These are phyloP conservation scores for Phytophthora ohioensis DNA, from an alignment of 352 stramenopile genomes.

Conservation along the genomic window DNA sequence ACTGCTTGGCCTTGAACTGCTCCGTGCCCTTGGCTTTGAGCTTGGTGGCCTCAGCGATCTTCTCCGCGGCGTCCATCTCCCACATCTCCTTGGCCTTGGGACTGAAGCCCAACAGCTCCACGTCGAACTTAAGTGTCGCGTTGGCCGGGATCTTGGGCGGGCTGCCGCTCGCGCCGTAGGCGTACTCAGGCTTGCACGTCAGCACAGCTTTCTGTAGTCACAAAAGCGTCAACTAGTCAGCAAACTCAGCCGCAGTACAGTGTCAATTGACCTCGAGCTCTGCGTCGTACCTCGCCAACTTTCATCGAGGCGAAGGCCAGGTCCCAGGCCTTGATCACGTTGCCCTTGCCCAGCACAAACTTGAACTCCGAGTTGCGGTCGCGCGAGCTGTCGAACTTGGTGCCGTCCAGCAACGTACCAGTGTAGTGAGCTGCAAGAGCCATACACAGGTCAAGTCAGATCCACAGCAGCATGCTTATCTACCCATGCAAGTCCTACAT, in stretches of 20 bases:
- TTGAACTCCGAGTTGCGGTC: conserved; percentile 90
- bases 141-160: conserved; percentile 96
- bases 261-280: neutral
- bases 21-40: conserved; percentile 93
- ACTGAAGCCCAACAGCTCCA: conserved; percentile 95
- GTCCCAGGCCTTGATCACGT: conserved; percentile 93
- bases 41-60: conserved; percentile 85
- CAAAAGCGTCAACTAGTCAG: conserved; percentile 19
- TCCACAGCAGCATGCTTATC: neutral
- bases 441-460: conserved; percentile 6
- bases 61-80: conserved; percentile 90
- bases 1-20: conserved; percentile 93
- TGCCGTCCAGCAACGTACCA: conserved; percentile 94
- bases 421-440: conserved; percentile 93
- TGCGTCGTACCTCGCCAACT: conserved; percentile 84
- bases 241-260: neutral
- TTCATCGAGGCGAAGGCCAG: conserved; percentile 95
- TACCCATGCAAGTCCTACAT: conserved; percentile 8
- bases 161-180: conserved; percentile 91
- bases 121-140: conserved; percentile 95
- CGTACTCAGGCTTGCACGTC: conserved; percentile 93
- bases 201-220: conserved; percentile 88
- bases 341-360: conserved; percentile 89
- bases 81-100: conserved; percentile 96
- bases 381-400: conserved; percentile 95